Base-by-base conservation (phyloP, 768 basidiomycete species). In the Termitomyces sp. region DNA sequence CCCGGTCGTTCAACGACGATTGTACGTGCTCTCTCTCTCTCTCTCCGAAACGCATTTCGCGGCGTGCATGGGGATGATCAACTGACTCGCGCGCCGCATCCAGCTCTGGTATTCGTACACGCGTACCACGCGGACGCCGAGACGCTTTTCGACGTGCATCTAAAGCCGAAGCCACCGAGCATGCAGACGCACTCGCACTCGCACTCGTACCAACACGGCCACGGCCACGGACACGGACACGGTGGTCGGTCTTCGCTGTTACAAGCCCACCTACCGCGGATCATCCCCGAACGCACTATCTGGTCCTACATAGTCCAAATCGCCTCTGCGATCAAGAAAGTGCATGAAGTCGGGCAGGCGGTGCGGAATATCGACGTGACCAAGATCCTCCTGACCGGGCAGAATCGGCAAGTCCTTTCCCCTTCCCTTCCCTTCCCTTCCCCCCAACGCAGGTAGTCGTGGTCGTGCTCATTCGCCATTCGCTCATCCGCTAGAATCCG, bases 251-350 rank as follows among this genome's bases (percentile, higher is more conserved):
- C 65, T 9, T 56, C 66, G 26, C 66, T 68, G 36, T 63, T 61
- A 30, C 69, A 67, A 33, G 62, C 64, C 2, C 66, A 69, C 43
- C 58, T 63, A n/a, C 61, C 64, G 7, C 61, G 63, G 10, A 68
- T 75, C 16, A 74, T 98, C 23, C 80, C 89, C 0, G 97, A 99
- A 70, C 79, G 87, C 18, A 85, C 87, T 0, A 69, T 99, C 3
- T 99, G 97, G 97, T 88, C 89, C 3, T 98, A 95, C 68, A 84
- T 97, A 50, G 82, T 93, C 23, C 97, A 99, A 71, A 84, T 98
- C 57, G 87, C 89, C 5, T 87, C 82, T 61, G 95, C 92, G 1
- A 84, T 98, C 71, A 93, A 89, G 72, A 84, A 82, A 48, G 87
- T 91, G 0, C 97, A 99, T 68, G 87, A 88, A 52, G 81, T 81